Evolutionary conservation across 495 filamentous ascomycete species (phyloP).

Genomic region (Sabuloglossum arenarium): DNA sequence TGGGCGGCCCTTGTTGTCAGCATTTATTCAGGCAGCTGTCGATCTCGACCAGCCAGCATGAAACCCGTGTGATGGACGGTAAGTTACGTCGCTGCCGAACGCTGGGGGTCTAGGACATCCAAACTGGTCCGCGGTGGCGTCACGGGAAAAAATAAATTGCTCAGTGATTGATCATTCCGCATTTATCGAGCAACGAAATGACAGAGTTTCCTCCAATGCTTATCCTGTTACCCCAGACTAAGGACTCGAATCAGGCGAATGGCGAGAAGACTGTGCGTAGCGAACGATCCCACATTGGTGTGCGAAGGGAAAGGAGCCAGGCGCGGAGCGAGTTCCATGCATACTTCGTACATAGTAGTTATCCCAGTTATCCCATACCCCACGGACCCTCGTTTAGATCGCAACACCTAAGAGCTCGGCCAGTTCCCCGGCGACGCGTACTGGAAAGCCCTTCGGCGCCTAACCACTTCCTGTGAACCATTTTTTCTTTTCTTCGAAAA

Average conservation of each 20-base stretch:
- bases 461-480: not conserved
- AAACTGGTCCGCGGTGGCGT: not conserved
- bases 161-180: not conserved
- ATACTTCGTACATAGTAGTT: not conserved
- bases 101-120: not conserved
- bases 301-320: not conserved
- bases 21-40: not conserved
- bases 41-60: not conserved
- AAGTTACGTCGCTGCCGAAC: not conserved
- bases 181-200: not conserved
- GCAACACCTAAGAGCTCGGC: not conserved
- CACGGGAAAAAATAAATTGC: not conserved
- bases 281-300: not conserved
- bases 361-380: not conserved
- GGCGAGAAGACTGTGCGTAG: not conserved
- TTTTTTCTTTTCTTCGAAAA: not conserved
- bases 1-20: not conserved
- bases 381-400: conserved; percentile 2
- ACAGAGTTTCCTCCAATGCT: not conserved
- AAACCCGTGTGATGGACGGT: conserved; percentile 1
- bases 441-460: not conserved
- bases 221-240: not conserved
- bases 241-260: not conserved
- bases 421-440: not conserved
- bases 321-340: not conserved